A percentile compares a stretch with the other conserved stretches of the same genome.
Evolutionary conservation across 345 rosid genomes (phyloP).

Genomic region (Cardiospermum halicacabum): DNA sequence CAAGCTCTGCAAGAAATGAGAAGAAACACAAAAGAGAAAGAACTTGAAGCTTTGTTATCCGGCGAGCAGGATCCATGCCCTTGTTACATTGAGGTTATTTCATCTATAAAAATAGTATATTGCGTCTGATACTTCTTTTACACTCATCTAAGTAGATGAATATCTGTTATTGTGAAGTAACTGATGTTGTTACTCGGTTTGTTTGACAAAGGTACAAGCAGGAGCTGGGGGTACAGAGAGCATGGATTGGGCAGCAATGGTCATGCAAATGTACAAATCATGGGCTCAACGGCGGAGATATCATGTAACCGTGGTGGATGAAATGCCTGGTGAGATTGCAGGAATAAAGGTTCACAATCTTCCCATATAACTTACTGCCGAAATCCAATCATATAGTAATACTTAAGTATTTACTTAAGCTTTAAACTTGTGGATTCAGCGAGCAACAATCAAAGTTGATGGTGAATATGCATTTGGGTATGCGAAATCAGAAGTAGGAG

Average conservation of each 20-base stretch:
- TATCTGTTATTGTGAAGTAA: neutral
- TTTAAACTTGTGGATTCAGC: conserved; percentile 37
- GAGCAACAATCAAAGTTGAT: conserved; percentile 90
- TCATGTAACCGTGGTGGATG: conserved; percentile 65
- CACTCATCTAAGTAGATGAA: conserved; percentile 1
- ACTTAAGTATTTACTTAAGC: neutral
- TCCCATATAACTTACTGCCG: conserved; percentile 8
- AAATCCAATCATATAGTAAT: neutral
- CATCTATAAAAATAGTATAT: neutral
- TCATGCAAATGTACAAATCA: conserved; percentile 80
- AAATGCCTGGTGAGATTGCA: conserved; percentile 87
- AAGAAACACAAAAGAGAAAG: conserved; percentile 70
- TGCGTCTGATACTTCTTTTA: conserved; percentile 13
- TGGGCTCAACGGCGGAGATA: conserved; percentile 79
- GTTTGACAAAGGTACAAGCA: conserved; percentile 70
- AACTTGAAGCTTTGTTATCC: conserved; percentile 85
- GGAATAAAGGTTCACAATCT: conserved; percentile 82
- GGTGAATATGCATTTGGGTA: conserved; percentile 94
- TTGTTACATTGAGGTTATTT: conserved; percentile 76
- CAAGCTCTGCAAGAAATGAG: conserved; percentile 72
- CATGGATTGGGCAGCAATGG: conserved; percentile 98
- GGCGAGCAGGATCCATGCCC: conserved; percentile 75
- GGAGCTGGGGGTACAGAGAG: conserved; percentile 99
- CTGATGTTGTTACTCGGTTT: conserved; percentile 7
- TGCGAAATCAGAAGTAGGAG: conserved; percentile 97